Evolutionary conservation across 2,329 filamentous ascomycete genomes (phyloP), one percentile per base, ranked within the genome.

Genomic region (Penicillium griseofulvum): DNA sequence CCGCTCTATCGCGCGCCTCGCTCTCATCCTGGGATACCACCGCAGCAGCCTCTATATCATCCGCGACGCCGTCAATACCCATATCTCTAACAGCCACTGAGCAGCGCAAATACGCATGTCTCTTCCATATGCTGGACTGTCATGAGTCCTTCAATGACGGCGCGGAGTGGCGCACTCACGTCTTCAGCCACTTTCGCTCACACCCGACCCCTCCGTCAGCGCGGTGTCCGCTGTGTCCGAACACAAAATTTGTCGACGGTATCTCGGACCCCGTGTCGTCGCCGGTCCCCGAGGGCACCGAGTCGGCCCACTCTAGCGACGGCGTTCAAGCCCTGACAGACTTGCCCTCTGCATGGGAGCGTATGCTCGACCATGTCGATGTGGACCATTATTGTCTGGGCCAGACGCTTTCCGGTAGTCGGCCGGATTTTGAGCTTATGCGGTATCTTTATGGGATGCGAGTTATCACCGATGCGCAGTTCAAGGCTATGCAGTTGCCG

Each of bases 51-150:
- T 58, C 57, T 17, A 46, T 52, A 39, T 50, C 42, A 29, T 59
- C 54, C 22, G 54, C 43, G 11, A 22, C 49, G 34, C 51, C 45
- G 33, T 60, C 46, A 14, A 46, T 48, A 48, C 44, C 17, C 16
- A 31, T 31, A 33, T 50, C 16, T n/a, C 17, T 42, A 24, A 29
- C 37, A 19, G 46, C 46, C 11, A 38, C 29, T 47, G 38, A 51
- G 7, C 48, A 44, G 16, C 60, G 59, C 38, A 55, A 54, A 33
- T 75, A 74, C 54, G 61, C 62, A 22, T 79, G 76, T 54, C 68
- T 78, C n/a, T 78, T 78, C 66, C 72, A 77, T 55, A 70, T 76
- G 52, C 68, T 79, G 8, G 71, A 76, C 59, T 79, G 76, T 59
- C 66, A 74, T 11, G 65, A 73, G 45, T 68, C 67, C 11, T 77